A percentile compares a stretch with the other conserved stretches of the same genome.
phyloP scores from a whole-genome alignment of 441 rosid species.

The Erodium chrysanthum region DNA sequence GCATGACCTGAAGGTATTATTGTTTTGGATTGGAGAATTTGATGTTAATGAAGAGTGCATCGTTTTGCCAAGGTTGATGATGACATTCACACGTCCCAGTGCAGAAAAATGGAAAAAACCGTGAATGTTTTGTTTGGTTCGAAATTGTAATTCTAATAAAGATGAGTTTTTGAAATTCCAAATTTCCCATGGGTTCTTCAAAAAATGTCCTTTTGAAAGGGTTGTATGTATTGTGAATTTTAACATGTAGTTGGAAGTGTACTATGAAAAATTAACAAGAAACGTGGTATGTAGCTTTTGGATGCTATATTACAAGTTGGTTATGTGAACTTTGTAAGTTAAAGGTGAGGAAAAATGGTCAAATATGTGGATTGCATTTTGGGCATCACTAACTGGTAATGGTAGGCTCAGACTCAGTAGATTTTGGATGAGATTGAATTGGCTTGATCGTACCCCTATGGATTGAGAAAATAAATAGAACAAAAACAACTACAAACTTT shows the following conservation, averaged over 20 bases:
- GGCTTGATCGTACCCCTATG: no score
- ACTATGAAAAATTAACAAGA: background rate
- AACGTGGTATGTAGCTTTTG: background rate
- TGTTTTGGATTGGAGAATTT: background rate
- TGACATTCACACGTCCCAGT: no score
- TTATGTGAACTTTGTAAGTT: no score
- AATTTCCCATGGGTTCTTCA: background rate
- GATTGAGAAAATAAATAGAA: no score
- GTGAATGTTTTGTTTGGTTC: background rate
- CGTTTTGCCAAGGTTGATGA: background rate
- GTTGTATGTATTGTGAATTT: background rate
- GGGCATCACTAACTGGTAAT: no score
- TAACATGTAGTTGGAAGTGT: background rate
- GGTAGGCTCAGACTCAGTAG: no score
- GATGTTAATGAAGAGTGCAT: background rate
- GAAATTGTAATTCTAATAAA: background rate
- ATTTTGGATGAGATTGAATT: no score
- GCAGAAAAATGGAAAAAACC: no score
- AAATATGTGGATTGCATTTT: background rate
- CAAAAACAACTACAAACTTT: no score
- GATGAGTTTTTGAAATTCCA: background rate
- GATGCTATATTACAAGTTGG: no score
- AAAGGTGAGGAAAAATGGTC: background rate
- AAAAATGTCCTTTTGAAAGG: no score
- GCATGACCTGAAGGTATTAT: conserved; percentile 29